phyloP scores from a whole-genome alignment of 257 asterid genomes.

The Solanum pennellii region DNA sequence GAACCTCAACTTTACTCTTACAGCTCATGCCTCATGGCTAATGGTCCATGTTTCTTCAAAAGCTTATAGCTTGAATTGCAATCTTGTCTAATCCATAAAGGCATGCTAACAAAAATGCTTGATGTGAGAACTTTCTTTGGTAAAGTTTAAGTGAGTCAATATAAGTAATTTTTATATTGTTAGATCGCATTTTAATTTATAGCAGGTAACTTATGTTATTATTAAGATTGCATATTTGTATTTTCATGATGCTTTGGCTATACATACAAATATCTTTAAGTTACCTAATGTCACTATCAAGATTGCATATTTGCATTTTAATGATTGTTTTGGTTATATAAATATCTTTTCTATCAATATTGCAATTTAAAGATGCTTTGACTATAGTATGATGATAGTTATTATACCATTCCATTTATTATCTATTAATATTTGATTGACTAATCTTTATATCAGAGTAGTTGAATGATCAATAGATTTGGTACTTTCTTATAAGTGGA shows the following conservation, averaged over 20 bases:
- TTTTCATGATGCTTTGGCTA: too few species aligned
- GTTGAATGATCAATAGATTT: background rate
- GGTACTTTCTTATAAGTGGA: too few species aligned
- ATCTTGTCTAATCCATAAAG: background rate
- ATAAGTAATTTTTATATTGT: background rate
- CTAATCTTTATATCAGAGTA: fast-evolving
- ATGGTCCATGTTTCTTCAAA: background rate
- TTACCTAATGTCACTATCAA: background rate
- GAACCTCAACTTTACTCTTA: background rate
- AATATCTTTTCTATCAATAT: background rate
- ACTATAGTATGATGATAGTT: too few species aligned
- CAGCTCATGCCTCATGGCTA: background rate
- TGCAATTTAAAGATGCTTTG: too few species aligned
- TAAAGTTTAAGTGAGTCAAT: background rate
- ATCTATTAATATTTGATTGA: background rate
- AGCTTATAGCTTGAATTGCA: background rate
- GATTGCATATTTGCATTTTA: too few species aligned
- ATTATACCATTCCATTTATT: too few species aligned
- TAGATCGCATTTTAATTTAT: background rate
- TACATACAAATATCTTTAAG: too few species aligned
- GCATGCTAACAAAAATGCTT: background rate
- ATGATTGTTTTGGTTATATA: too few species aligned
- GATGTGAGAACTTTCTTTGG: background rate
- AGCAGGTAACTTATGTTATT: background rate
- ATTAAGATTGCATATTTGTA: background rate